Evolutionary conservation across 345 rosid genomes (phyloP).

Genomic region (Angophora floribunda): DNA sequence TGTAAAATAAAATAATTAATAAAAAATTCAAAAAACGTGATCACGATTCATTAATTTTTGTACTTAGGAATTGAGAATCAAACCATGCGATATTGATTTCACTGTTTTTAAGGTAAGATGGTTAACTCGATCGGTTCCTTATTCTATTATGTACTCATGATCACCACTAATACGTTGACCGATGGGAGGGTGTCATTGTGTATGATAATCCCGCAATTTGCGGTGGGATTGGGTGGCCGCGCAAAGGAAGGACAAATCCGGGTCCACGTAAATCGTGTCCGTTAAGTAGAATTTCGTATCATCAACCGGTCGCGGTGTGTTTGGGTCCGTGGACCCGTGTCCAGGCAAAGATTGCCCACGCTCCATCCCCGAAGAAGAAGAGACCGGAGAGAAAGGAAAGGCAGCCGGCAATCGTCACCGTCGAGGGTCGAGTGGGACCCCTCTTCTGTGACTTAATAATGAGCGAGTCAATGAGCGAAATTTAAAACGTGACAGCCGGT

Average conservation of each 20-base stretch:
- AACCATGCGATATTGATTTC: too few species aligned
- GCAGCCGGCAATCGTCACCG: background rate
- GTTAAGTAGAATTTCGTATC: background rate
- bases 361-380: background rate
- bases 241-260: background rate
- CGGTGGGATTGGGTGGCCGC: background rate
- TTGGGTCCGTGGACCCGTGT: background rate
- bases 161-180: background rate
- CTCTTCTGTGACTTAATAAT: background rate
- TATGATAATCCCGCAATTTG: background rate
- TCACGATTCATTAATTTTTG: too few species aligned
- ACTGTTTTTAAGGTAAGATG: too few species aligned
- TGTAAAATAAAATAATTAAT: too few species aligned
- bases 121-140: too few species aligned
- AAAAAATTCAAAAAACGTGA: too few species aligned
- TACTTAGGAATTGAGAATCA: too few species aligned
- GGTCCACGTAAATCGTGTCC: background rate
- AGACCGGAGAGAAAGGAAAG: background rate
- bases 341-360: background rate
- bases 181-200: background rate
- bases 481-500: background rate
- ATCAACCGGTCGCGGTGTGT: background rate
- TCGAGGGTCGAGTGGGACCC: background rate
- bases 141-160: too few species aligned
- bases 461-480: background rate